These are phyloP conservation scores for Periconia sp. DNA, from an alignment of 2,329 filamentous ascomycete species.

Conservation along the genomic window DNA sequence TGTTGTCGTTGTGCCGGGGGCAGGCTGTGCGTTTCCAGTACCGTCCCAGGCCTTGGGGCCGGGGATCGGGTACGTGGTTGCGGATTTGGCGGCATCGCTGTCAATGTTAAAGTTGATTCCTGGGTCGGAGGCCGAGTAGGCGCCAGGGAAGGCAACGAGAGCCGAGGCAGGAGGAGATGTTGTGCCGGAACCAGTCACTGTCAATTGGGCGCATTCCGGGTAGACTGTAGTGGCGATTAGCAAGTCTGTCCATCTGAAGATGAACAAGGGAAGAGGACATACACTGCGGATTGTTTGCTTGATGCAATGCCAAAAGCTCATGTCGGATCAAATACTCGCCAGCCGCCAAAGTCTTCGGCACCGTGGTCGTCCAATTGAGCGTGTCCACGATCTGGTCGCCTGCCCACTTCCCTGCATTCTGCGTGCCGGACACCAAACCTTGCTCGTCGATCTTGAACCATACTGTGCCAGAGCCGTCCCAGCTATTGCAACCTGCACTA, in stretches of 20 bases:
- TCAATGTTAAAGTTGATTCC: constrained; percentile 50
- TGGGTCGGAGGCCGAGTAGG: constrained; percentile 50
- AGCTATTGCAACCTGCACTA: constrained; percentile 52
- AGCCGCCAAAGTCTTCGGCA: constrained; percentile 55
- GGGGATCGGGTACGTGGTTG: constrained; percentile 33
- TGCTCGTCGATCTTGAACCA: constrained; percentile 66
- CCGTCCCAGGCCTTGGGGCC: constrained; percentile 35
- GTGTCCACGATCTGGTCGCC: constrained; percentile 54
- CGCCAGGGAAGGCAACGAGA: constrained; percentile 53
- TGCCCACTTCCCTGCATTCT: constrained; percentile 57
- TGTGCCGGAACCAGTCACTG: constrained; percentile 57
- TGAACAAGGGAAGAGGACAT: constrained; percentile 1
- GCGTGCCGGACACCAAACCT: constrained; percentile 54
- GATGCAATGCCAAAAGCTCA: constrained; percentile 63
- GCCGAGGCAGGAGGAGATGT: constrained; percentile 47
- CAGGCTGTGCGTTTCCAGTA: constrained; percentile 14
- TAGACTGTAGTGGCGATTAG: constrained; percentile 48
- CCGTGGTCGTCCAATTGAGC: constrained; percentile 57
- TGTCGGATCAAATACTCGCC: constrained; percentile 65
- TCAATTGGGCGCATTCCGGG: constrained; percentile 62
- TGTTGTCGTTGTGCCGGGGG: constrained; percentile 7
- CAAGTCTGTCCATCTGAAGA: constrained; percentile 20
- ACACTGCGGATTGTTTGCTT: constrained; percentile 58
- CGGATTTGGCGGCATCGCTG: constrained; percentile 27
- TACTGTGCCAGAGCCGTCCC: constrained; percentile 57